A percentile compares a stretch with the other conserved stretches of the same genome.
phyloP scores from a whole-genome alignment of 106 monocot species.

The Acorus gramineus region DNA sequence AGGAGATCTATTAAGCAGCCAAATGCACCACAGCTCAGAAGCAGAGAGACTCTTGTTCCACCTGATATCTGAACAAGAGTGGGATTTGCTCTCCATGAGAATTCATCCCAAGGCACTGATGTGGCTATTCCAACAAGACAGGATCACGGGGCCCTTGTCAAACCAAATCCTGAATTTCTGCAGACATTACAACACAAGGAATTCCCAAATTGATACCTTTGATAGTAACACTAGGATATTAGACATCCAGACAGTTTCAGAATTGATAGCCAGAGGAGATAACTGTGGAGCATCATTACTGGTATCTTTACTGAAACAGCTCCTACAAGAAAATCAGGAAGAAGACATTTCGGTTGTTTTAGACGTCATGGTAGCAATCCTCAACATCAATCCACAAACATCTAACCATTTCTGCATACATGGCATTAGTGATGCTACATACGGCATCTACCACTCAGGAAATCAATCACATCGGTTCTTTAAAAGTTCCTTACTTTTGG shows the following conservation, averaged over 20 bases:
- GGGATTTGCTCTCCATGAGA: constrained; percentile 53
- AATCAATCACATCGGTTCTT: constrained; percentile 18
- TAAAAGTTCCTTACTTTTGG: constrained; percentile 24
- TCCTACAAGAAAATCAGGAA: constrained; percentile 26
- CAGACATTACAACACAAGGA: constrained; percentile 27
- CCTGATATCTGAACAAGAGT: constrained; percentile 45
- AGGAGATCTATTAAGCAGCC: constrained; percentile 18
- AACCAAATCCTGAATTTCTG: constrained; percentile 61
- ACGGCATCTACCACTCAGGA: constrained; percentile 18
- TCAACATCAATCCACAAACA: constrained; percentile 47
- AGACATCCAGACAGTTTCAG: constrained; percentile 53
- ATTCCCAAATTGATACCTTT: constrained; percentile 21
- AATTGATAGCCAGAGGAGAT: constrained; percentile 50
- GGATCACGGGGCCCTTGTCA: constrained; percentile 29
- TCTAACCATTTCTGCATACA: constrained; percentile 48
- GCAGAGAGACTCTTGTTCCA: constrained; percentile 64
- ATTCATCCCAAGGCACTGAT: constrained; percentile 64
- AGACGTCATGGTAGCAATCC: constrained; percentile 44
- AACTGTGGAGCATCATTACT: constrained; percentile 40
- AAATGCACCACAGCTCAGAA: constrained; percentile 43
- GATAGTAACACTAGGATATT: constrained; percentile 15
- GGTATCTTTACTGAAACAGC: constrained; percentile 41
- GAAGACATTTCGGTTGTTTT: constrained; percentile 42
- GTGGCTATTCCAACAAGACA: constrained; percentile 82
- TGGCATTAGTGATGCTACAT: constrained; percentile 33